Percentiles rank a stretch among this genome's conserved stretches.
phyloP scores from a whole-genome alignment of 768 basidiomycete genomes.

The Leccinum sublutescens region DNA sequence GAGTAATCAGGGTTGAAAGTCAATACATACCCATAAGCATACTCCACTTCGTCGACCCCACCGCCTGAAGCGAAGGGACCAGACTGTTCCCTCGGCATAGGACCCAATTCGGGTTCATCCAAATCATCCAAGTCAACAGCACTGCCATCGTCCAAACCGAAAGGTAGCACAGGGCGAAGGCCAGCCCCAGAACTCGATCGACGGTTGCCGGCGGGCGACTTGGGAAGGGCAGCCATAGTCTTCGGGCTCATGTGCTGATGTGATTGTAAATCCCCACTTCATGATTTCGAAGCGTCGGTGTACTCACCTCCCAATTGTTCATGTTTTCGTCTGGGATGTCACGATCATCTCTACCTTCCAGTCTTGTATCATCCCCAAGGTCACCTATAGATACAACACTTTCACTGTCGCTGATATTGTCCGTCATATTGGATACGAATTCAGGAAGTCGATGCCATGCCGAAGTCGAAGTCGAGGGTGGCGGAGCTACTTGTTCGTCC shows the following conservation, averaged over 20 bases:
- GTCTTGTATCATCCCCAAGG: constrained; percentile 63
- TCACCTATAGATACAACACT: constrained; percentile 90
- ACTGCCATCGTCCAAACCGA: constrained; percentile 73
- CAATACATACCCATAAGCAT: constrained; percentile 72
- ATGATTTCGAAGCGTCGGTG: neutral
- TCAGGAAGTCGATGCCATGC: constrained; percentile 86
- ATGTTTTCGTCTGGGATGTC: constrained; percentile 73
- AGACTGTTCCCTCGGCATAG: constrained; percentile 70
- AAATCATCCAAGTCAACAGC: constrained; percentile 72
- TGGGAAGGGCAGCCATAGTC: constrained; percentile 90
- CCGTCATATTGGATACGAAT: constrained; percentile 76
- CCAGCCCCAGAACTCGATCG: constrained; percentile 83
- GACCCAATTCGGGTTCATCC: constrained; percentile 71
- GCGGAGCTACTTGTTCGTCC: constrained; percentile 49
- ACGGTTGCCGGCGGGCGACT: constrained; percentile 80
- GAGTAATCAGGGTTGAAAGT: neutral
- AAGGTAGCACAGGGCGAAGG: constrained; percentile 77
- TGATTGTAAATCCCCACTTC: neutral
- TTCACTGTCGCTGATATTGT: constrained; percentile 92
- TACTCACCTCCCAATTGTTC: constrained; percentile 93
- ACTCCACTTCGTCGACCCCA: constrained; percentile 88
- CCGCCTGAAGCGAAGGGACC: constrained; percentile 76
- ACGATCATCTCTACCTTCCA: constrained; percentile 63
- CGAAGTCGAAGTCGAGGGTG: constrained; percentile 37
- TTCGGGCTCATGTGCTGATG: constrained; percentile 92